Evolutionary conservation across 78 protist genomes (phyloP).

Genomic region (slime mould (Dictyostelium discoideum)): dicty_2.7 NC_007091.3:486501-487000

Average conservation of each 20-base stretch:
- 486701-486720: not conserved
- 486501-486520: not conserved
- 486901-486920: not conserved
- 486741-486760: not conserved
- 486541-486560: not conserved
- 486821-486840: not conserved
- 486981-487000: slow-evolving; percentile 4
- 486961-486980: not conserved
- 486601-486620: not conserved
- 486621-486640: not conserved
- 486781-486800: not conserved
- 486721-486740: not conserved
- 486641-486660: not conserved
- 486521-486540: not conserved
- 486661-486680: not conserved
- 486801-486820: not conserved
- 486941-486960: not conserved
- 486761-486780: not conserved
- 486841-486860: not conserved
- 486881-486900: not conserved
- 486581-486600: not conserved
- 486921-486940: not conserved
- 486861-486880: not conserved
- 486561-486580: not conserved
- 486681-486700: not conserved